phyloP scores from a whole-genome alignment of 495 filamentous ascomycete species.

The Hyphodiscus hymeniophilus region DNA sequence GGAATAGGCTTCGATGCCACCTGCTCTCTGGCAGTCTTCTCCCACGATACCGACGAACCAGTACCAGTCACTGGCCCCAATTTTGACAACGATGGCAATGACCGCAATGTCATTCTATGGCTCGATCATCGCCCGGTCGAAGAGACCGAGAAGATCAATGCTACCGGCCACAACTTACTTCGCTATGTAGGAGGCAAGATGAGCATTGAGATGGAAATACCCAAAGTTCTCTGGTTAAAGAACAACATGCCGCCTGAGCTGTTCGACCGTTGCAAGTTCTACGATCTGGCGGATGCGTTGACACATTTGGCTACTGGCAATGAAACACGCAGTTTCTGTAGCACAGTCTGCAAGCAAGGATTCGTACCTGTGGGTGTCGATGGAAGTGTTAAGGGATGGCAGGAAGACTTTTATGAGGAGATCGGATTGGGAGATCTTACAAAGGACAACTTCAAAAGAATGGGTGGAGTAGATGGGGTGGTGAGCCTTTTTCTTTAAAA shows the following conservation, averaged over 20 bases:
- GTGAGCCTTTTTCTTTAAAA: conserved; percentile 51
- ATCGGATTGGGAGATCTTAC: conserved; percentile 79
- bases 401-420: conserved; percentile 78
- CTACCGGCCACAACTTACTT: conserved; percentile 84
- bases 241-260: conserved; percentile 92
- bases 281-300: conserved; percentile 86
- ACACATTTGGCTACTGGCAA: conserved; percentile 94
- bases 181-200: conserved; percentile 94
- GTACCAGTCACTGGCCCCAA: conserved; percentile 80
- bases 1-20: conserved; percentile 97
- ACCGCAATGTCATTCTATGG: conserved; percentile 88
- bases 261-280: conserved; percentile 91
- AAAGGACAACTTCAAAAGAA: conserved; percentile 78
- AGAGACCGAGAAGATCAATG: conserved; percentile 87
- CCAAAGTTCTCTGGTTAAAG: conserved; percentile 96
- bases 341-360: conserved; percentile 91
- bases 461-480: conserved; percentile 90
- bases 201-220: conserved; percentile 99
- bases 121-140: conserved; percentile 84
- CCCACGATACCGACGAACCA: conserved; percentile 79
- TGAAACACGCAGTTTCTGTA: conserved; percentile 87
- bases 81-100: conserved; percentile 67
- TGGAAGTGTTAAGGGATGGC: conserved; percentile 96
- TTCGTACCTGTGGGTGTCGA: conserved; percentile 93
- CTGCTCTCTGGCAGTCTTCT: conserved; percentile 88